A percentile compares a stretch with the other conserved stretches of the same genome.
These are phyloP conservation scores for Colletotrichum sansevieriae DNA, from an alignment of 2,329 filamentous ascomycete genomes.

Conservation along the genomic window DNA sequence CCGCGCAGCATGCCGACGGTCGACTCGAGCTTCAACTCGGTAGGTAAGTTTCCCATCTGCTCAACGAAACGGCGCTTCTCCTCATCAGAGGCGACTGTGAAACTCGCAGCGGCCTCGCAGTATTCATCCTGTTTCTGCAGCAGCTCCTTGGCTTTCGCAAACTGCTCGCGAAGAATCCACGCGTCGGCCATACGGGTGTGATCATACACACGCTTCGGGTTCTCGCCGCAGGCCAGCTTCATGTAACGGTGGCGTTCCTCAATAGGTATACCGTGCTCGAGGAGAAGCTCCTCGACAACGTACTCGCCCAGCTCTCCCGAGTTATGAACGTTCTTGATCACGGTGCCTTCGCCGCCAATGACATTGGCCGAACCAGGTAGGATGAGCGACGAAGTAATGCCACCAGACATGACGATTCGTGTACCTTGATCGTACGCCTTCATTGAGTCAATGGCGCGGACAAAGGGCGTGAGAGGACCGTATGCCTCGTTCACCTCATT, in stretches of 20 bases:
- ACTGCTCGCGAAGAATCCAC: conserved; percentile 55
- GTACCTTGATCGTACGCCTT: conserved; percentile 57
- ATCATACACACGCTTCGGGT: conserved; percentile 54
- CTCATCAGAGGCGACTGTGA: conserved; percentile 42
- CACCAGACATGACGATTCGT: conserved; percentile 56
- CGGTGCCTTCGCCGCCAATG: conserved; percentile 59
- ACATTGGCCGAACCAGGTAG: conserved; percentile 59
- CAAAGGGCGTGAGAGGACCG: conserved; percentile 54
- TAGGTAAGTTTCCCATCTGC: conserved; percentile 45
- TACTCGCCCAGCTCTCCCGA: conserved; percentile 52
- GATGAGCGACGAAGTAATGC: conserved; percentile 60
- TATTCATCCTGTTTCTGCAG: conserved; percentile 53
- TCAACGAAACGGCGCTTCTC: conserved; percentile 43
- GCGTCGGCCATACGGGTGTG: conserved; percentile 57
- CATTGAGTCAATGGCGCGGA: conserved; percentile 55
- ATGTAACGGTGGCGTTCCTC: conserved; percentile 54
- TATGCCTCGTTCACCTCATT: conserved; percentile 53
- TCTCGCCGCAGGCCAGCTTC: conserved; percentile 63
- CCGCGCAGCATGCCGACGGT: conserved; percentile 56
- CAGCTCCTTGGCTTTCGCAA: conserved; percentile 53
- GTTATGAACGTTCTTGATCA: conserved; percentile 56
- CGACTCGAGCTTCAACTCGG: conserved; percentile 56
- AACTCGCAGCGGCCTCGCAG: conserved; percentile 44
- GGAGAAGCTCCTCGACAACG: conserved; percentile 56
- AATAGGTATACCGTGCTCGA: conserved; percentile 54